Percentiles rank a stretch among this genome's conserved stretches.
Evolutionary conservation across 2,329 filamentous ascomycete genomes (phyloP).

Genomic region (Cordyceps militaris): DNA sequence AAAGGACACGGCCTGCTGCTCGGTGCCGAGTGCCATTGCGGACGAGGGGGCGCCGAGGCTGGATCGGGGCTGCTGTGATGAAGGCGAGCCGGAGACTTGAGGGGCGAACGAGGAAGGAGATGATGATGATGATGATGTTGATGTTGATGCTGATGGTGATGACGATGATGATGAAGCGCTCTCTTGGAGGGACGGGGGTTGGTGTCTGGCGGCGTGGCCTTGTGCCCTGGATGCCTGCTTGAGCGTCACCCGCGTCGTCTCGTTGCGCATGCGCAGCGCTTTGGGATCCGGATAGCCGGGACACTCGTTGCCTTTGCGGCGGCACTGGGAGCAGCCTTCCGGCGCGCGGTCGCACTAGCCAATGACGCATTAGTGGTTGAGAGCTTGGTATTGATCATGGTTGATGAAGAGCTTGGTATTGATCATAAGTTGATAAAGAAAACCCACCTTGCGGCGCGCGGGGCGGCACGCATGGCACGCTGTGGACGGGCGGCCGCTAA

Average conservation of each 20-base stretch:
- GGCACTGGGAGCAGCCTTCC: constrained; percentile 22
- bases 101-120: background rate
- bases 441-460: constrained; percentile 20
- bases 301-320: constrained; percentile 21
- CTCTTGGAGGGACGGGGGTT: background rate
- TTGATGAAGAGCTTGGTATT: background rate
- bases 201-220: constrained; percentile 14
- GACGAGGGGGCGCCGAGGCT: background rate
- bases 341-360: constrained; percentile 21
- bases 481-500: constrained; percentile 23
- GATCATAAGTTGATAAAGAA: no score
- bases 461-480: constrained; percentile 23
- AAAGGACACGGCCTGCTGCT: constrained; percentile 16
- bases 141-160: background rate
- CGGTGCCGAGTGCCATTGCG: background rate
- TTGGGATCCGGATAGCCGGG: constrained; percentile 21
- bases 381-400: background rate
- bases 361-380: background rate
- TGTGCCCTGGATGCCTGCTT: background rate
- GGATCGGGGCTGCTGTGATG: background rate
- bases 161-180: background rate
- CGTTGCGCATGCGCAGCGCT: constrained; percentile 21
- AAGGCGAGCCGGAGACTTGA: background rate
- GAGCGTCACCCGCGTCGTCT: constrained; percentile 18
- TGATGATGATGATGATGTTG: background rate